Conservation (phyloP, 768 basidiomycete genomes). For the Amanita inopinata region DNA sequence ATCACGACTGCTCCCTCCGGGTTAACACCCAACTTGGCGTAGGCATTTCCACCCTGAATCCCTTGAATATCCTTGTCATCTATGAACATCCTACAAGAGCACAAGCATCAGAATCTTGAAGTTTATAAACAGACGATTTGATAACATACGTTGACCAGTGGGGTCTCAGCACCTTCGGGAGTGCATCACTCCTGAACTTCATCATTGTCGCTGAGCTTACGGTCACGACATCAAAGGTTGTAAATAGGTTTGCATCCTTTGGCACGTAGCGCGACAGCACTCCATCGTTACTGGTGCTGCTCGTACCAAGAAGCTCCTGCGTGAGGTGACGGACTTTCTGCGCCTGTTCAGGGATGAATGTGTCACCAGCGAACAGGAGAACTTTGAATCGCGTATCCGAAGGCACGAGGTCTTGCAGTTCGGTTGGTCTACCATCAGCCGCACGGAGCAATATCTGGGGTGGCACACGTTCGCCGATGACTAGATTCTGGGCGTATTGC, state of each 20-base stretch:
- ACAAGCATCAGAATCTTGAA: background rate
- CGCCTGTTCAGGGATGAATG: conserved; percentile 6
- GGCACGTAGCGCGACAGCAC: conserved; percentile 23
- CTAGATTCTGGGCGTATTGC: conserved; percentile 27
- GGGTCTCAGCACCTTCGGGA: conserved; percentile 36
- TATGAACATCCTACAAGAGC: conserved; percentile 48
- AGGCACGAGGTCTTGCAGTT: conserved; percentile 44
- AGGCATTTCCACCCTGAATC: conserved; percentile 28
- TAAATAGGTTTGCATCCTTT: conserved; percentile 17
- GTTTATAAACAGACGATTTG: background rate
- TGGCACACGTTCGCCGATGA: conserved; percentile 42
- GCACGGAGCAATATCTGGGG: conserved; percentile 40
- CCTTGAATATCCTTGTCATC: conserved; percentile 44
- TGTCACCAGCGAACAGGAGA: conserved; percentile 44
- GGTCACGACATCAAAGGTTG: conserved; percentile 36
- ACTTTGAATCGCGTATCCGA: conserved; percentile 47
- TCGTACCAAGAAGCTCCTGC: conserved; percentile 12
- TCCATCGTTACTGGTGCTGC: conserved; percentile 21
- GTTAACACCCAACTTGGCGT: background rate
- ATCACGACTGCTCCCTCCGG: conserved; percentile 38
- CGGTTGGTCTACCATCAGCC: conserved; percentile 38
- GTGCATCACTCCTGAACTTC: conserved; percentile 31
- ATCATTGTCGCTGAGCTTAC: conserved; percentile 29
- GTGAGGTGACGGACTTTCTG: background rate
- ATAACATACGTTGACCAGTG: conserved; percentile 47